Conservation (phyloP, 495 filamentous ascomycete genomes). For the Penicillium canescens region DNA sequence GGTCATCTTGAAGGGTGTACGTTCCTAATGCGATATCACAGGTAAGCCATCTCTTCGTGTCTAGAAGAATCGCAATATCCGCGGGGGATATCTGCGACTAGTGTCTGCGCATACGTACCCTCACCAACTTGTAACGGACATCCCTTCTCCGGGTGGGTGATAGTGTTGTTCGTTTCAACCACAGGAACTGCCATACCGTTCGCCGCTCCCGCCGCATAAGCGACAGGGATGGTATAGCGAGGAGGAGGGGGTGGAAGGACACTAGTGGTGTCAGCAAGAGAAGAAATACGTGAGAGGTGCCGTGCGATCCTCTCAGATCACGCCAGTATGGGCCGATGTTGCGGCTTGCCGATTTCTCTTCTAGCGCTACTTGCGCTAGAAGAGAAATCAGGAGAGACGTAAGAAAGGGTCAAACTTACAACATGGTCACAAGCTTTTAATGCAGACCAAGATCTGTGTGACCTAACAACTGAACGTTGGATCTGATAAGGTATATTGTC, state of each 20-base stretch:
- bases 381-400: not conserved
- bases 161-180: slow-evolving; percentile 88
- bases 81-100: slow-evolving; percentile 8
- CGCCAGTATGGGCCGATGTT: not conserved
- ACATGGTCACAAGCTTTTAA: slow-evolving; percentile 28
- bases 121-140: slow-evolving; percentile 86
- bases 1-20: slow-evolving; percentile 83
- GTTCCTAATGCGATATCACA: slow-evolving; percentile 57
- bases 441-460: slow-evolving; percentile 9
- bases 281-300: not conserved
- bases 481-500: not conserved
- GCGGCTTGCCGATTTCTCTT: not conserved
- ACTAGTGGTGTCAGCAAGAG: slow-evolving; percentile 44
- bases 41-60: slow-evolving; percentile 15
- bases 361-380: not conserved
- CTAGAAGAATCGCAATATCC: not conserved
- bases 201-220: slow-evolving; percentile 64
- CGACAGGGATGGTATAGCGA: slow-evolving; percentile 68
- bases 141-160: slow-evolving; percentile 71
- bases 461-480: slow-evolving; percentile 5
- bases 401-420: slow-evolving; percentile 29
- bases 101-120: slow-evolving; percentile 52
- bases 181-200: slow-evolving; percentile 66
- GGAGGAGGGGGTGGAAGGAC: slow-evolving; percentile 84
- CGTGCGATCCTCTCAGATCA: slow-evolving; percentile 2